These are phyloP conservation scores for Venturia oleaginea DNA, from an alignment of 2,329 filamentous ascomycete species.

Conservation along the genomic window DNA sequence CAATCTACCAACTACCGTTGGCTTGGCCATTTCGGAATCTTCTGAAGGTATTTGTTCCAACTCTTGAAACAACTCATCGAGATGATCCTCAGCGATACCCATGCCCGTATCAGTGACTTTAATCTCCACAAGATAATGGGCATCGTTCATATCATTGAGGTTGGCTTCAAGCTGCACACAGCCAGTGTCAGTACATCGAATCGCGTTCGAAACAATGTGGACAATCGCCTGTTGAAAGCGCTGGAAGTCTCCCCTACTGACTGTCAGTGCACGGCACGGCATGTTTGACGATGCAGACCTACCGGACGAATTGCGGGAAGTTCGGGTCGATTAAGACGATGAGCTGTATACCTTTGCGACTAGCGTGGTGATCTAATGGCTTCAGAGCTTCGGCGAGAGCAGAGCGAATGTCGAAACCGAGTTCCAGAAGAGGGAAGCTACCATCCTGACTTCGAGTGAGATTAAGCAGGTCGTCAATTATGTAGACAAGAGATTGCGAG, in stretches of 20 bases:
- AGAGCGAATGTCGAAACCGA: constrained; percentile 61
- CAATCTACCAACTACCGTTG: constrained; percentile 14
- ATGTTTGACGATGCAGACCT: not conserved
- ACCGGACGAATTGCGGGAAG: constrained; percentile 58
- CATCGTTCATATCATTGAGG: constrained; percentile 39
- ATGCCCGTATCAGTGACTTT: constrained; percentile 65
- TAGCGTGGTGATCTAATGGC: constrained; percentile 63
- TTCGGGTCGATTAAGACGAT: constrained; percentile 58
- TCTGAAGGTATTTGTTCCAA: constrained; percentile 55
- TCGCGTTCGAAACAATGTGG: constrained; percentile 76
- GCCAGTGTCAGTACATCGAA: constrained; percentile 64
- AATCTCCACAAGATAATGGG: constrained; percentile 59
- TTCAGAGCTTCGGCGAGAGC: constrained; percentile 71
- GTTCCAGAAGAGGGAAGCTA: constrained; percentile 66
- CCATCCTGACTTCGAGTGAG: constrained; percentile 82
- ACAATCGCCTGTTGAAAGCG: constrained; percentile 70
- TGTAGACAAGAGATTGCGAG: constrained; percentile 85
- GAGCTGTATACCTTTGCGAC: constrained; percentile 65
- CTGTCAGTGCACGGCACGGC: not conserved
- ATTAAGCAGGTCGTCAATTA: constrained; percentile 85
- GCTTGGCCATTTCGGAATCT: constrained; percentile 36
- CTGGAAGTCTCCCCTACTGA: constrained; percentile 57
- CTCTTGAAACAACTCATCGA: constrained; percentile 53
- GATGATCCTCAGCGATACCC: constrained; percentile 49
- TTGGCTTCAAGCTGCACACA: constrained; percentile 63